Conservation (phyloP, 306 rosid genomes). For the Fragaria nilgerrensis region DNA sequence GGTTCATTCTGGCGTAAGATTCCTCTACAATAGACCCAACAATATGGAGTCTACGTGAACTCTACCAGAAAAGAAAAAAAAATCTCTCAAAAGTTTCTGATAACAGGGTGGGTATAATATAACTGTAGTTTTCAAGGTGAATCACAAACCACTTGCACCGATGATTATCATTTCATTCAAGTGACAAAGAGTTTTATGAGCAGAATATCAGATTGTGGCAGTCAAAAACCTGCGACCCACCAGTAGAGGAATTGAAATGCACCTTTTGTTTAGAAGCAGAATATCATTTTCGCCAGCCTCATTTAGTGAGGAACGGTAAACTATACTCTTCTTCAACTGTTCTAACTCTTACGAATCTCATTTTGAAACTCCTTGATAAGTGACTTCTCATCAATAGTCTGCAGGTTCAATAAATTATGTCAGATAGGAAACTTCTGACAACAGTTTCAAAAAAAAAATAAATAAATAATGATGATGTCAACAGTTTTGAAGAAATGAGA, state of each 20-base stretch:
- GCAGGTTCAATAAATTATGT: conserved; percentile 31
- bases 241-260: conserved; percentile 21
- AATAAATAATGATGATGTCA: neutral
- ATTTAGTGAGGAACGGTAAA: conserved; percentile 66
- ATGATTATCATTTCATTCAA: neutral
- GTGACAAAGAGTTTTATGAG: neutral
- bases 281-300: conserved; percentile 64
- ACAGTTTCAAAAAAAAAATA: neutral
- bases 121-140: neutral
- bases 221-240: conserved; percentile 8
- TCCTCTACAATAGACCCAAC: neutral
- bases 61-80: neutral
- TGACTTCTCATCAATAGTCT: conserved; percentile 98
- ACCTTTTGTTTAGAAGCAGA: conserved; percentile 89
- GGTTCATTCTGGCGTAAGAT: neutral
- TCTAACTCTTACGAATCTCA: conserved; percentile 87
- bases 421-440: conserved; percentile 23
- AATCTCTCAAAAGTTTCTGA: neutral
- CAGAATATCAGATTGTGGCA: neutral
- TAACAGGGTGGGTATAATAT: neutral
- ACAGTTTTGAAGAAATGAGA: neutral
- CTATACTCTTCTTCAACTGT: conserved; percentile 80
- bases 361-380: conserved; percentile 94
- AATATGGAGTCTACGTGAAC: neutral
- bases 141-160: neutral